These are phyloP conservation scores for Eryngium alpinum DNA, from an alignment of 140 eudicot genomes.

Conservation along the genomic window DNA sequence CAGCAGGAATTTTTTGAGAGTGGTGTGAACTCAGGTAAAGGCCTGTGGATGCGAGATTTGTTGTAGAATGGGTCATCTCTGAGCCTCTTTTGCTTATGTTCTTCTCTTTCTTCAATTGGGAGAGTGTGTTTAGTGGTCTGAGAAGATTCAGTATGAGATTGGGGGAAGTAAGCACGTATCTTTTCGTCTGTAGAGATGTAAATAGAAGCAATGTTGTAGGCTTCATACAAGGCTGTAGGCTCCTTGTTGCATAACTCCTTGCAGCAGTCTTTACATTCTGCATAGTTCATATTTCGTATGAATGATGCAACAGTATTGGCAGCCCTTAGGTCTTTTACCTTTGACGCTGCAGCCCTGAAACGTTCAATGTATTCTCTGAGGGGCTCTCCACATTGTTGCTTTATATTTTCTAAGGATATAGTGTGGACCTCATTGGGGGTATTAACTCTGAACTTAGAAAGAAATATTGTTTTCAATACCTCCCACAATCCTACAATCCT, in stretches of 20 bases:
- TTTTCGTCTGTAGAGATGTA: not conserved
- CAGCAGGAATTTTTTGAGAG: not conserved
- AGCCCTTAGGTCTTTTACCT: not conserved
- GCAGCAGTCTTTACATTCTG: not conserved
- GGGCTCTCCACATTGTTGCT: not conserved
- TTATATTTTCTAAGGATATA: not conserved
- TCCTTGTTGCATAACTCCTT: not conserved
- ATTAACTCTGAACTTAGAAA: not conserved
- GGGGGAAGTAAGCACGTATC: not conserved
- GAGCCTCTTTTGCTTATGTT: too few relatives aligned
- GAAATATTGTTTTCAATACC: too few relatives aligned
- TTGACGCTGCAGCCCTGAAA: not conserved
- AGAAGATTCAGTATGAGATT: not conserved
- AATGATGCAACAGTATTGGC: not conserved
- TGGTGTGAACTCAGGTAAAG: not conserved
- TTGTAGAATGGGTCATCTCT: too few relatives aligned
- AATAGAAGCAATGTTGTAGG: not conserved
- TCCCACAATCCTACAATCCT: too few relatives aligned
- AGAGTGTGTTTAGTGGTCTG: accelerated
- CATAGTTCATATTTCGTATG: not conserved
- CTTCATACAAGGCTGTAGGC: not conserved
- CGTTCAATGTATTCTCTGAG: not conserved
- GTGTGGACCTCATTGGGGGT: not conserved
- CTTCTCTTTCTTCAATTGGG: not conserved
- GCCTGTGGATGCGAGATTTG: not conserved